Evolutionary conservation across 2,329 filamentous ascomycete species (phyloP).

Genomic region (Beauveria sp.): DNA sequence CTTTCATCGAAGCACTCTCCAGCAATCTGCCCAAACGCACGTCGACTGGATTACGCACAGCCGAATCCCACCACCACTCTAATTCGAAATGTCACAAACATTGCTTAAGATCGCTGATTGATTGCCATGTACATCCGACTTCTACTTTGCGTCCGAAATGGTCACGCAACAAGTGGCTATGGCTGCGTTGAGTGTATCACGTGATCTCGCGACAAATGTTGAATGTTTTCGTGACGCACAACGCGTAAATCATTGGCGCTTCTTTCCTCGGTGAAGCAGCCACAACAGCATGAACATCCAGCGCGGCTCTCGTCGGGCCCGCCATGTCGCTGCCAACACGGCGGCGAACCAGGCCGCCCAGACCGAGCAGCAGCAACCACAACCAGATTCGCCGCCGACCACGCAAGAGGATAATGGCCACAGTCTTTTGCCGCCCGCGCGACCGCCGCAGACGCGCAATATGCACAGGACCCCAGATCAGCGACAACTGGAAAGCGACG

Average conservation of each 20-base stretch:
- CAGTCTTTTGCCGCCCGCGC: neutral
- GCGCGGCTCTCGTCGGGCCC: constrained; percentile 24
- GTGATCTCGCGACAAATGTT: constrained; percentile 1
- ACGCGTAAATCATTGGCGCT: neutral
- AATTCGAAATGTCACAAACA: too few relatives aligned
- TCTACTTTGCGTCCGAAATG: neutral
- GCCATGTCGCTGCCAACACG: constrained; percentile 21
- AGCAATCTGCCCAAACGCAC: too few relatives aligned
- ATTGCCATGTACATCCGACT: too few relatives aligned
- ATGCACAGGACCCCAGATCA: constrained; percentile 22
- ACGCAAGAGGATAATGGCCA: neutral
- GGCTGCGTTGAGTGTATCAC: neutral
- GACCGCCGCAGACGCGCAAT: constrained; percentile 2
- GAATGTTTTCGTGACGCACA: neutral
- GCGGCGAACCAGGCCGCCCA: constrained; percentile 13
- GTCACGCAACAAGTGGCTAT: neutral
- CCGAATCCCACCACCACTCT: too few relatives aligned
- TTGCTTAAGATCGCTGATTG: too few relatives aligned
- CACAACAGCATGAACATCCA: constrained; percentile 21
- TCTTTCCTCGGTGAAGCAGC: neutral
- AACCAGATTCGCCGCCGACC: constrained; percentile 7
- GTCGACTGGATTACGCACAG: too few relatives aligned
- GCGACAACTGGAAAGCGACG: constrained; percentile 9
- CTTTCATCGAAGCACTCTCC: too few relatives aligned
- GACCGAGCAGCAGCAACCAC: constrained; percentile 9